Evolutionary conservation across 2,329 filamentous ascomycete genomes (phyloP).

Genomic region (Cercospora citrullina): DNA sequence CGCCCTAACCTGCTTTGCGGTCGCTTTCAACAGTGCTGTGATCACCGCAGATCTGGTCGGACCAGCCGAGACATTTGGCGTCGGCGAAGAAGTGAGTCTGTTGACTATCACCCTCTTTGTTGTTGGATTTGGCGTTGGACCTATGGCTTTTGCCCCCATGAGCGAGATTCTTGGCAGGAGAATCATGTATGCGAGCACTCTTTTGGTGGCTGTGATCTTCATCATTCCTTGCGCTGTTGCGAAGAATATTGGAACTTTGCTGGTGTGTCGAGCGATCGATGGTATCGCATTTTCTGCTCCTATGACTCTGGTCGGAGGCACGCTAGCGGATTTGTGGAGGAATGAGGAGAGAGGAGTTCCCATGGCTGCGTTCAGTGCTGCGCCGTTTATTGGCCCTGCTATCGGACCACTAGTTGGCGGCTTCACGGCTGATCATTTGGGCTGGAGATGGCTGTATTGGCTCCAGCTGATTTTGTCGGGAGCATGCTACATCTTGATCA

Average conservation of each 20-base stretch:
- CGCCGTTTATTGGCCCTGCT: constrained; percentile 33
- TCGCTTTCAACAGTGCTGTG: constrained; percentile 63
- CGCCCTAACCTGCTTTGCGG: constrained; percentile 55
- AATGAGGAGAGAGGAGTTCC: constrained; percentile 37
- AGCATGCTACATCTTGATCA: constrained; percentile 71
- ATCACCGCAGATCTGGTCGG: constrained; percentile 74
- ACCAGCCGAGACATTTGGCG: constrained; percentile 62
- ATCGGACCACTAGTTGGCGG: constrained; percentile 65
- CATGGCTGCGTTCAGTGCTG: constrained; percentile 36
- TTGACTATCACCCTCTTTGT: constrained; percentile 57
- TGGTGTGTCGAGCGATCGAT: constrained; percentile 57
- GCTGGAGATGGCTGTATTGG: constrained; percentile 65
- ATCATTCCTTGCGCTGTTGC: constrained; percentile 60
- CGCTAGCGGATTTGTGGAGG: constrained; percentile 34
- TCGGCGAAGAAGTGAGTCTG: constrained; percentile 71
- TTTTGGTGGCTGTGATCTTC: constrained; percentile 55
- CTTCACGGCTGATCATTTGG: constrained; percentile 64
- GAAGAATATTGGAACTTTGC: constrained; percentile 56
- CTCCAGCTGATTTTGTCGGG: constrained; percentile 76
- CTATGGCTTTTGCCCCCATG: constrained; percentile 52
- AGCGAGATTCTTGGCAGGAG: constrained; percentile 59
- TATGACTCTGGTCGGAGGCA: constrained; percentile 48
- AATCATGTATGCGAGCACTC: constrained; percentile 53
- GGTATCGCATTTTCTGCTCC: constrained; percentile 55
- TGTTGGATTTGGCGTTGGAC: constrained; percentile 35